Percentiles rank a stretch among this genome's conserved stretches.
These are phyloP conservation scores for Ustulina deusta DNA, from an alignment of 2,329 filamentous ascomycete species.

Conservation along the genomic window DNA sequence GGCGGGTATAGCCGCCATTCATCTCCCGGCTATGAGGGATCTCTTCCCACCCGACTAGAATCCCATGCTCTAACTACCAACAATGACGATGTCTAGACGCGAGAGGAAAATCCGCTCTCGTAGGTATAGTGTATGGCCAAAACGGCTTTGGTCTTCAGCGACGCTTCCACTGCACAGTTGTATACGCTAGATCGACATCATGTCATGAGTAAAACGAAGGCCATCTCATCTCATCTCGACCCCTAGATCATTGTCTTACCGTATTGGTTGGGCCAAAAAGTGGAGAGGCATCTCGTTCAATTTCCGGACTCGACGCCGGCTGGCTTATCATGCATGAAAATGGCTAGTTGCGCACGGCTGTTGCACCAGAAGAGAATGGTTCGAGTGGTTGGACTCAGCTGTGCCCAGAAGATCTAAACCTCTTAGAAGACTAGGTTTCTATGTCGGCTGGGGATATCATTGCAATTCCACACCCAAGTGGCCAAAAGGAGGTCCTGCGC, in stretches of 20 bases:
- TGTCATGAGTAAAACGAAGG: conserved; percentile 1
- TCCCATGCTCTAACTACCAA: not conserved
- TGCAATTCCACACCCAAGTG: conserved; percentile 10
- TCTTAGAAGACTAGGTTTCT: conserved; percentile 9
- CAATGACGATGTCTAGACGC: not conserved
- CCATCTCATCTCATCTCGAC: conserved; percentile 3
- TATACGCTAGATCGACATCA: not conserved
- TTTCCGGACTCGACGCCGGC: conserved; percentile 27
- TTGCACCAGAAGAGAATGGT: conserved; percentile 31
- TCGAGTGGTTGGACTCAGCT: conserved; percentile 27
- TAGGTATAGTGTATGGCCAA: not conserved
- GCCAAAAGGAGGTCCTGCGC: conserved; percentile 1
- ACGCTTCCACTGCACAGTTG: not conserved
- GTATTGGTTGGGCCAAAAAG: conserved; percentile 20
- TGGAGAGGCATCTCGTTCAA: conserved; percentile 28
- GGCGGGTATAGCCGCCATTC: conserved; percentile 30
- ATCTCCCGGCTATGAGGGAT: not conserved
- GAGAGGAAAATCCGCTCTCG: not conserved
- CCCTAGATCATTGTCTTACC: conserved; percentile 17
- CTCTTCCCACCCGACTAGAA: not conserved
- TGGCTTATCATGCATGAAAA: conserved; percentile 25
- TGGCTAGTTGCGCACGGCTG: conserved; percentile 29
- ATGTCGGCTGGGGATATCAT: conserved; percentile 8
- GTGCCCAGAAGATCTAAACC: conserved; percentile 31
- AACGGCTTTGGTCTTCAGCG: not conserved